phyloP scores from a whole-genome alignment of 176 grass and related monocot species.

The Aegilops speltoides region DNA sequence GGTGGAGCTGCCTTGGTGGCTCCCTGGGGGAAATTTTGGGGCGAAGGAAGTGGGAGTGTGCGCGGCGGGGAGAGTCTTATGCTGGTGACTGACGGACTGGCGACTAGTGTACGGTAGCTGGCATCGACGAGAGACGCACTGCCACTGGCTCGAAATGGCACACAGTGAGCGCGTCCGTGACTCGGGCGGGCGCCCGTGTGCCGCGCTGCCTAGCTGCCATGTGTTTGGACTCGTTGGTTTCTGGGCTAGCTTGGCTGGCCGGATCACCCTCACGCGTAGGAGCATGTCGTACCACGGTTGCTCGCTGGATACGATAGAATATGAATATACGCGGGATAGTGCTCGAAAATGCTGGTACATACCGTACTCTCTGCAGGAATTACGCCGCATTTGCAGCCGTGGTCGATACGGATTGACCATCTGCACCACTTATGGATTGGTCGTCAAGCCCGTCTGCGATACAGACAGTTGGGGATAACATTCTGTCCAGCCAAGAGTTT shows the following conservation, averaged over 20 bases:
- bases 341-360: neutral
- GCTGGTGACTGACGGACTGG: neutral
- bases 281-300: neutral
- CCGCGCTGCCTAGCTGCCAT: slow-evolving; percentile 10
- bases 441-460: too few relatives aligned
- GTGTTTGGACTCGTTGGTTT: neutral
- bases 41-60: slow-evolving; percentile 7
- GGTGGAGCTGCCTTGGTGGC: neutral
- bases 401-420: neutral
- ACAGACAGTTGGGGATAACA: too few relatives aligned
- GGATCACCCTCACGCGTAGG: too few relatives aligned
- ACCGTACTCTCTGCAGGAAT: neutral
- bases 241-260: neutral
- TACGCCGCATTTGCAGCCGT: neutral
- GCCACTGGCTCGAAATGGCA: neutral
- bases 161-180: slow-evolving; percentile 38
- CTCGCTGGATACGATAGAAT: neutral
- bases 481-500: too few relatives aligned
- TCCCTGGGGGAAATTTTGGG: neutral
- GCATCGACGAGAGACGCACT: neutral
- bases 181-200: neutral
- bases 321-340: too few relatives aligned
- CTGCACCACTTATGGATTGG: too few relatives aligned
- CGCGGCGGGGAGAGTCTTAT: slow-evolving; percentile 30
- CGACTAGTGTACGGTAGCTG: neutral